A percentile compares a stretch with the other conserved stretches of the same genome.
Evolutionary conservation across 2,329 filamentous ascomycete species (phyloP).

Genomic region (Fusarium beomiforme): DNA sequence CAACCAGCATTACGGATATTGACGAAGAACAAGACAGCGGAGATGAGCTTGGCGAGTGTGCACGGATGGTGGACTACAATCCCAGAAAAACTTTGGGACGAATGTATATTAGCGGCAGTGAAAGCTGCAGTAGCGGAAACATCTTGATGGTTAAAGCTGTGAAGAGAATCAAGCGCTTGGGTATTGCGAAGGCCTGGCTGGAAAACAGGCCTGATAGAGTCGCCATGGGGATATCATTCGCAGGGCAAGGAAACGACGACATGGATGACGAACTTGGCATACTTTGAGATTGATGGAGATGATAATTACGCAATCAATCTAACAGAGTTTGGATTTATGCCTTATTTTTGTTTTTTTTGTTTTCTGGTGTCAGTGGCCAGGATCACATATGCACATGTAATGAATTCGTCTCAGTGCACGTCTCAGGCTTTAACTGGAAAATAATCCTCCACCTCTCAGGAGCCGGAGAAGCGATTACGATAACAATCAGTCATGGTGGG

Average conservation of each 20-base stretch:
- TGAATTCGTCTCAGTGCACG: constrained; percentile 25
- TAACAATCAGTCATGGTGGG: constrained; percentile 35
- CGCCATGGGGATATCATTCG: constrained; percentile 17
- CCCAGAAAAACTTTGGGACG: not conserved
- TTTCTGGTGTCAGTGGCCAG: not conserved
- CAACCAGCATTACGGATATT: constrained; percentile 19
- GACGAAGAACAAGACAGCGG: constrained; percentile 26
- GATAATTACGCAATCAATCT: not conserved
- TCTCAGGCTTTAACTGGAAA: constrained; percentile 27
- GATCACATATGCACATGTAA: constrained; percentile 12
- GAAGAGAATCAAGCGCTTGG: constrained; percentile 31
- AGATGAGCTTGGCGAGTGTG: constrained; percentile 36
- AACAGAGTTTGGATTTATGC: not conserved
- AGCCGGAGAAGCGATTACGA: constrained; percentile 15
- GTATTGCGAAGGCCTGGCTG: constrained; percentile 14
- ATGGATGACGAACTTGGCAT: constrained; percentile 33
- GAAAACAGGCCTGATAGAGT: constrained; percentile 14
- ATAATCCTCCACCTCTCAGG: constrained; percentile 29
- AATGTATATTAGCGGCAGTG: not conserved
- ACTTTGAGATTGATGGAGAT: constrained; percentile 4
- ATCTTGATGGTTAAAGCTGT: not conserved
- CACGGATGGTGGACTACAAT: not conserved
- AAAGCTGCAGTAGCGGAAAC: not conserved
- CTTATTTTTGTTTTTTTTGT: not conserved
- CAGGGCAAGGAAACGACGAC: constrained; percentile 5